phyloP scores from a whole-genome alignment of 2,329 filamentous ascomycete genomes.

The Aureobasidium lini region DNA sequence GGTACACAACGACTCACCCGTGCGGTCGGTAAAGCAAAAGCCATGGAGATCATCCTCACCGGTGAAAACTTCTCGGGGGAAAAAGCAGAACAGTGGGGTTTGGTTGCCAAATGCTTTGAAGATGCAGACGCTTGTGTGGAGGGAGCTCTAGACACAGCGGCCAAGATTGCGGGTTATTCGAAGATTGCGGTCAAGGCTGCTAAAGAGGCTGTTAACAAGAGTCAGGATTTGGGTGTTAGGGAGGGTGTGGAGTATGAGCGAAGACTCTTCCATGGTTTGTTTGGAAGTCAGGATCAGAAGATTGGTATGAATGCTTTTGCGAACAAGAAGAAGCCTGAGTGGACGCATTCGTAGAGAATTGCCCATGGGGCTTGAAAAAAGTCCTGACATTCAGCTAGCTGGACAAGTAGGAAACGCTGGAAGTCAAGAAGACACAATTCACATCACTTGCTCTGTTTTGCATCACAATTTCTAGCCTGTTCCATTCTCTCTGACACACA shows the following conservation, averaged over 20 bases:
- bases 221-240: conserved; percentile 77
- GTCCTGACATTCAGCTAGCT: too few relatives aligned
- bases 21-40: conserved; percentile 60
- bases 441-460: too few relatives aligned
- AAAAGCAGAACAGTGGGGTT: conserved; percentile 83
- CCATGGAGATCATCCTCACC: conserved; percentile 88
- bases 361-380: too few relatives aligned
- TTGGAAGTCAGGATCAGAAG: conserved; percentile 95
- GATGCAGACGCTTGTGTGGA: conserved; percentile 76
- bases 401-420: too few relatives aligned
- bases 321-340: conserved; percentile 88
- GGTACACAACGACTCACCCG: conserved; percentile 82
- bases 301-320: conserved; percentile 94
- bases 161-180: conserved; percentile 81
- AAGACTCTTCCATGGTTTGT: conserved; percentile 83
- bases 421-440: too few relatives aligned
- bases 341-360: conserved; percentile 62
- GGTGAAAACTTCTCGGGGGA: conserved; percentile 75
- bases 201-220: conserved; percentile 99
- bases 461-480: too few relatives aligned
- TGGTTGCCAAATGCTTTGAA: conserved; percentile 75
- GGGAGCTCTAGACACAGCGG: conserved; percentile 72
- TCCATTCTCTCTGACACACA: too few relatives aligned
- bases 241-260: conserved; percentile 95
- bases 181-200: conserved; percentile 79